Percentiles rank a stretch among this genome's conserved stretches.
These are phyloP conservation scores for Karstenula rhodostoma DNA, from an alignment of 2,329 filamentous ascomycete genomes.

Conservation along the genomic window DNA sequence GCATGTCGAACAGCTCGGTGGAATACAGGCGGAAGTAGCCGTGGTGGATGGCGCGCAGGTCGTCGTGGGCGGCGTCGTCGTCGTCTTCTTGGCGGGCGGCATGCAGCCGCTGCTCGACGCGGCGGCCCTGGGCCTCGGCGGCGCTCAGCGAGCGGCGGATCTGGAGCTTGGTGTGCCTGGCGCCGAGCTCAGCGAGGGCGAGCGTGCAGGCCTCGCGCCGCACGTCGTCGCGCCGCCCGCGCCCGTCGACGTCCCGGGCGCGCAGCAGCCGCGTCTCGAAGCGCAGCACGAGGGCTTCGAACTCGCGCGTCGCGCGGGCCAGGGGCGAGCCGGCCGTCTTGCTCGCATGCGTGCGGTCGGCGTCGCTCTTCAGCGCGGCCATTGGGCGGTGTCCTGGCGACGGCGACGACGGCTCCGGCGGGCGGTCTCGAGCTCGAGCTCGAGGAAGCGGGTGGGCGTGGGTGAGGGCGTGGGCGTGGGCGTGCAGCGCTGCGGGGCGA, in stretches of 20 bases:
- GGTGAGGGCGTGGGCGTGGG: too few relatives aligned
- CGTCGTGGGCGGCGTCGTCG: slow-evolving; percentile 11
- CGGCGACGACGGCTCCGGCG: too few relatives aligned
- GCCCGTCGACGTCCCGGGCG: slow-evolving; percentile 31
- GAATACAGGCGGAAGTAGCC: slow-evolving; percentile 49
- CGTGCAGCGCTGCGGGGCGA: too few relatives aligned
- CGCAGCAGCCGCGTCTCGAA: slow-evolving; percentile 41
- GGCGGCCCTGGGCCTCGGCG: slow-evolving; percentile 41
- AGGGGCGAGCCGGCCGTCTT: slow-evolving; percentile 26
- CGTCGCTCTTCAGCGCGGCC: slow-evolving; percentile 38
- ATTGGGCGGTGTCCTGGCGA: slow-evolving; percentile 24
- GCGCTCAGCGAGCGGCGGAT: slow-evolving; percentile 40
- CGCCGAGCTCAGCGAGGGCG: slow-evolving; percentile 43
- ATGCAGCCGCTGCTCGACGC: slow-evolving; percentile 42
- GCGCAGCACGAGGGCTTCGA: slow-evolving; percentile 39
- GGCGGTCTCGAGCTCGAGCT: too few relatives aligned
- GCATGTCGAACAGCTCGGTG: slow-evolving; percentile 45
- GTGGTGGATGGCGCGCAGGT: slow-evolving; percentile 36
- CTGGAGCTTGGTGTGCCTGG: slow-evolving; percentile 42
- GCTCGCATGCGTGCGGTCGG: slow-evolving; percentile 30
- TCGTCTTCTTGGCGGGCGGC: slow-evolving; percentile 14
- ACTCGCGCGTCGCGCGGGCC: slow-evolving; percentile 44
- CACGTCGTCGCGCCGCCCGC: slow-evolving; percentile 26
- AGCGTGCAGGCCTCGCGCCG: slow-evolving; percentile 43
- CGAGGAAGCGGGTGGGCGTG: too few relatives aligned